Evolutionary conservation across 2,329 filamentous ascomycete genomes (phyloP).

Genomic region (Ceratocystis diversiconidia): DNA sequence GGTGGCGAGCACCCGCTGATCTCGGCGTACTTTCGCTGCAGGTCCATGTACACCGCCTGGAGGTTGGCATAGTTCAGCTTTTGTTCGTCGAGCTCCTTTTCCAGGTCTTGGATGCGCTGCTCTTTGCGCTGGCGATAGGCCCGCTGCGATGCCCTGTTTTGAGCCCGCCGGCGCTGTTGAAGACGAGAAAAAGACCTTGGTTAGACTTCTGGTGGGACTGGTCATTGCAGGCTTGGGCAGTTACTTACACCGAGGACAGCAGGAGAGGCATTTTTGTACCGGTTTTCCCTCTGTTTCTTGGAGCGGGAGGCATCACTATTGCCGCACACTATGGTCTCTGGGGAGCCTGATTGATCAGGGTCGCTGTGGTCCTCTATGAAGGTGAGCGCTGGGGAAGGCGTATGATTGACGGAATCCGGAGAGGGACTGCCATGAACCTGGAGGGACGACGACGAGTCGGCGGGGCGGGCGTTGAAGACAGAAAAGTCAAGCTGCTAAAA

Average conservation of each 20-base stretch:
- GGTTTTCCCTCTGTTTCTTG: slow-evolving; percentile 37
- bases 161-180: slow-evolving; percentile 24
- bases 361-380: slow-evolving; percentile 15
- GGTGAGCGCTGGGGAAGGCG: neutral
- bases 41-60: slow-evolving; percentile 25
- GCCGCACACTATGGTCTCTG: slow-evolving; percentile 22
- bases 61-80: neutral
- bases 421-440: neutral
- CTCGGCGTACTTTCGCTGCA: slow-evolving; percentile 1
- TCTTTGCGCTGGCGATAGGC: slow-evolving; percentile 25
- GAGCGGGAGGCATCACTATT: slow-evolving; percentile 22
- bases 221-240: neutral
- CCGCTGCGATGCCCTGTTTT: slow-evolving; percentile 25
- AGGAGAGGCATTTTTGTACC: slow-evolving; percentile 39
- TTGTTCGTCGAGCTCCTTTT: slow-evolving; percentile 9
- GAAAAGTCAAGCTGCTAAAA: neutral
- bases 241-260: slow-evolving; percentile 34
- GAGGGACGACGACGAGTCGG: neutral
- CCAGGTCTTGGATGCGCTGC: slow-evolving; percentile 19
- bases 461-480: neutral
- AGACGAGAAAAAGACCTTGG: neutral
- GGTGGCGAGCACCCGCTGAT: neutral
- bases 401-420: neutral
- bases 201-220: neutral
- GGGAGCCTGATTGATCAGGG: neutral